phyloP scores from a whole-genome alignment of 306 rosid genomes.

The Cucurbita ficifolia region DNA sequence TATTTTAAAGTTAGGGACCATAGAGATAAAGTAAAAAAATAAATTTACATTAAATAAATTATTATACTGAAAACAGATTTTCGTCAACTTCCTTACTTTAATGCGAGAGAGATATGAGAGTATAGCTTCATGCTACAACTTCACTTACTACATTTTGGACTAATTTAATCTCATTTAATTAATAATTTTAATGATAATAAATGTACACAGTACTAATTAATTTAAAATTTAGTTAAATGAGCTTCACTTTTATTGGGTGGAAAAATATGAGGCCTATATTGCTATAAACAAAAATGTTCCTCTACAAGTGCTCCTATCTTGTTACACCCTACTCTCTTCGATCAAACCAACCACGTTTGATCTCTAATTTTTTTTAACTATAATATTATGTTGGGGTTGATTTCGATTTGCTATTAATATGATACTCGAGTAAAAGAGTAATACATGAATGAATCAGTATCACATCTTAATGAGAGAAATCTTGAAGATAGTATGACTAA shows the following conservation, averaged over 20 bases:
- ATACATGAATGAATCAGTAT: no score
- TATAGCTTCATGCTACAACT: background rate
- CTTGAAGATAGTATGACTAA: no score
- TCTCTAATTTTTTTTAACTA: no score
- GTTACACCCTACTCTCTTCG: background rate
- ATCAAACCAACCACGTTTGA: background rate
- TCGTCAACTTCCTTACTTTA: background rate
- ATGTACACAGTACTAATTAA: background rate
- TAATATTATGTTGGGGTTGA: no score
- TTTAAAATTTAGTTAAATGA: background rate
- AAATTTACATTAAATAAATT: background rate
- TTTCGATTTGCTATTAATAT: no score
- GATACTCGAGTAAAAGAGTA: no score
- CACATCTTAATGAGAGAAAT: no score
- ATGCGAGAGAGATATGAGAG: background rate
- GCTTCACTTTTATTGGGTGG: background rate
- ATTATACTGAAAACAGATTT: background rate
- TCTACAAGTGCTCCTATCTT: background rate
- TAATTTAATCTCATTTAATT: background rate
- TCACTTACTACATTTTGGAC: background rate
- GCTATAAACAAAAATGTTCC: background rate
- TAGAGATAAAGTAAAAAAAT: background rate
- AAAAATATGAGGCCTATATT: background rate
- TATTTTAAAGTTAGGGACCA: no score
- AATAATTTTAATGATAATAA: background rate